Percentiles rank a stretch among this genome's conserved stretches.
Evolutionary conservation across 352 stramenopile species (phyloP).

Genomic region (Blastocystis sp.): DNA sequence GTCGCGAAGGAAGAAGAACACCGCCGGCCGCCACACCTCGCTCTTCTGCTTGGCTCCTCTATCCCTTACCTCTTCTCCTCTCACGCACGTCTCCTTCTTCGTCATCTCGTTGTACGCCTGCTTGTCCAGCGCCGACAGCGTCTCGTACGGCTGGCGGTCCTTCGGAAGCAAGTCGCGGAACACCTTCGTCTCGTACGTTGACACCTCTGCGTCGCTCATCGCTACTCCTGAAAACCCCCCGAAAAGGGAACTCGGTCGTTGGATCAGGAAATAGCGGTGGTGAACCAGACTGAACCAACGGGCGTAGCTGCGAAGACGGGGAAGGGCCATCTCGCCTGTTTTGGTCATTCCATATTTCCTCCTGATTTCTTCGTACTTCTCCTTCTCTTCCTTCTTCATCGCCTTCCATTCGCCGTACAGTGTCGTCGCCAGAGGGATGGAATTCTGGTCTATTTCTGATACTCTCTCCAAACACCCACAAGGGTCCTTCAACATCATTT

Average conservation of each 20-base stretch:
- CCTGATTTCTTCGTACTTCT: not conserved
- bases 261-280: not conserved
- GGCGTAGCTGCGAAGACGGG: not conserved
- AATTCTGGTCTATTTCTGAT: not conserved
- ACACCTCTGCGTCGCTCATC: not conserved
- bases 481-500: too few relatives aligned
- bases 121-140: not conserved
- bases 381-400: not conserved
- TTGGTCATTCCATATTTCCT: not conserved
- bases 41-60: not conserved
- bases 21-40: not conserved
- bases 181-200: not conserved
- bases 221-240: not conserved
- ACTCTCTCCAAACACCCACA: not conserved
- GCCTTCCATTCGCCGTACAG: slow-evolving; percentile 1
- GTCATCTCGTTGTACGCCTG: not conserved
- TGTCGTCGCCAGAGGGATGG: not conserved
- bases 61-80: not conserved
- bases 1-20: not conserved
- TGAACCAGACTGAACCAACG: not conserved
- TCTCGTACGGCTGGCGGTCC: not conserved
- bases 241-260: not conserved
- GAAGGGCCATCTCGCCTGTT: not conserved
- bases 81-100: not conserved
- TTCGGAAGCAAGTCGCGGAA: not conserved